phyloP scores from a whole-genome alignment of 257 asterid species.

The Mitragyna speciosa region DNA sequence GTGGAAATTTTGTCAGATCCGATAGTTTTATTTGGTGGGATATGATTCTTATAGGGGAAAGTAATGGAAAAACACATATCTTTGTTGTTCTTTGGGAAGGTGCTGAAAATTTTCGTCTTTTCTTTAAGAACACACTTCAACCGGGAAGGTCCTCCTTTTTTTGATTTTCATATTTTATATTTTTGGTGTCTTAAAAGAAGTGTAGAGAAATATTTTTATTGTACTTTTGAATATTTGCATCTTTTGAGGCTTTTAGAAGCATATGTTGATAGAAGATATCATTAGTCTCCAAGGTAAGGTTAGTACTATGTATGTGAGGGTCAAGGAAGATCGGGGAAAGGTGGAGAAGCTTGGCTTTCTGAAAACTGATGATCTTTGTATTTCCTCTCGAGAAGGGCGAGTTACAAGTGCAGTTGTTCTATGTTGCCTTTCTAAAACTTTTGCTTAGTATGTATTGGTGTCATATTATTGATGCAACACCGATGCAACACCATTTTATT shows the following conservation, averaged over 20 bases:
- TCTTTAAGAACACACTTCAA: background rate
- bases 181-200: background rate
- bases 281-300: background rate
- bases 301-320: background rate
- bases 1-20: slow-evolving; percentile 15
- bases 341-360: background rate
- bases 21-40: background rate
- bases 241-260: background rate
- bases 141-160: background rate
- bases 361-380: background rate
- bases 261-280: background rate
- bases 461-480: background rate
- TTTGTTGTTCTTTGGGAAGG: background rate
- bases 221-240: background rate
- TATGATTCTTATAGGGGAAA: background rate
- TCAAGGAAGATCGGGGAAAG: background rate
- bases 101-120: background rate
- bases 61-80: background rate
- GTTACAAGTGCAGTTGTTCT: too few species aligned
- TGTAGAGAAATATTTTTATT: background rate
- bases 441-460: background rate
- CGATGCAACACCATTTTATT: too few species aligned
- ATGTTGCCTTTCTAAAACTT: background rate
- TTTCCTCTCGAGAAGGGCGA: background rate
- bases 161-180: too few species aligned